Conservation (phyloP, 768 basidiomycete species). For the Boletus tomentosulus region DNA sequence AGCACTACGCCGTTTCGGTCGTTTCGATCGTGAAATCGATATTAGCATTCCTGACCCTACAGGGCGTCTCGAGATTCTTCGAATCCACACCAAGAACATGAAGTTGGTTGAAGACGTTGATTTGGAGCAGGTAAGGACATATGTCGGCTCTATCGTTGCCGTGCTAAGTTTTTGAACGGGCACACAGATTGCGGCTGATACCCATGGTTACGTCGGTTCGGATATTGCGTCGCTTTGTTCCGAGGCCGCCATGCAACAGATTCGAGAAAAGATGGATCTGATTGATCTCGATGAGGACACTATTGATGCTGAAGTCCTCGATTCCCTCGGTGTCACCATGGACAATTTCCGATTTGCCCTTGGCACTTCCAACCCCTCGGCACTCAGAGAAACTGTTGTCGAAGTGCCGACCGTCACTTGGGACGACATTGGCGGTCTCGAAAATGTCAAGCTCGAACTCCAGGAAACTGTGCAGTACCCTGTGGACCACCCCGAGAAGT, state of each 20-base stretch:
- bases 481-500: conserved; percentile 99
- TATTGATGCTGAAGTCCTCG: conserved; percentile 98
- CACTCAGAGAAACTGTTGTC: conserved; percentile 97
- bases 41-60: conserved; percentile 99
- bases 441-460: conserved; percentile 98
- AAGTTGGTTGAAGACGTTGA: conserved; percentile 96
- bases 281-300: conserved; percentile 97
- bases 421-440: conserved; percentile 99
- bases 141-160: neutral
- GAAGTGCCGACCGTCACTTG: conserved; percentile 98
- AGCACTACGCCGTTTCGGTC: conserved; percentile 96
- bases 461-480: conserved; percentile 99
- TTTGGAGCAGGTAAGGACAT: conserved; percentile 71
- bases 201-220: conserved; percentile 98
- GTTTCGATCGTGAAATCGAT: conserved; percentile 99
- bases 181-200: conserved; percentile 90
- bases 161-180: neutral
- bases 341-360: conserved; percentile 99
- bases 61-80: conserved; percentile 96
- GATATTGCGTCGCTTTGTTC: conserved; percentile 97
- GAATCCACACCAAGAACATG: conserved; percentile 99
- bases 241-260: conserved; percentile 99
- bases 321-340: conserved; percentile 99
- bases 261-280: conserved; percentile 99
- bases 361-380: conserved; percentile 95